Evolutionary conservation across 768 basidiomycete species (phyloP), one percentile per base, ranked within the genome.

Genomic region (Tricholoma terreum): DNA sequence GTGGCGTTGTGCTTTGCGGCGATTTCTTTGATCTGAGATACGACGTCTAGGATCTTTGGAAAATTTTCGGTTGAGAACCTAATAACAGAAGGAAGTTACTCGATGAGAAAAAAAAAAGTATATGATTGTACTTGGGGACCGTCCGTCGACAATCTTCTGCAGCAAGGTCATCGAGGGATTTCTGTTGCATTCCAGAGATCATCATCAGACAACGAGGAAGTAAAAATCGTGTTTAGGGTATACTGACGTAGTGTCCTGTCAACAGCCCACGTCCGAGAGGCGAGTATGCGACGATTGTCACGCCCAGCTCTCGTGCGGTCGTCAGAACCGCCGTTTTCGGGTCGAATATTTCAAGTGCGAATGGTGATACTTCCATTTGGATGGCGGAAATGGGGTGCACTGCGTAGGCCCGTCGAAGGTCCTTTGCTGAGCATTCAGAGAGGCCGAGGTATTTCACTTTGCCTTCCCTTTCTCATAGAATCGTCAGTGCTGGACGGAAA

Each of bases 221-320:
- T n/a, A n/a, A n/a, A n/a, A n/a, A n/a, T n/a, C n/a, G n/a, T 27
- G 27, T 6, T 50, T 53, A 31, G n/a, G 31, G 75, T 77, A 46
- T 71, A 76, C 69, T 30, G n/a, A 50, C 48, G 10, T 9, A 9
- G 12, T 68, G 70, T 17, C 82, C 82, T 1, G 79, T 80, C 49
- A 80, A 61, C 31, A 84, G 48, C 0, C 82, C 82, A 17, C 80
- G 71, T 1, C 76, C 80, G 35, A 83, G 72, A 0, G 83, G 83
- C 15, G 75, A 72, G 60, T 81, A 82, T 2, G 77, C 77, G 17
- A 84, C 72, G 50, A 81, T 70, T 2, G 73, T 65, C 15, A 80
- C 68, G 3, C 80, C 79, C 11, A 79, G 67, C 61, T 81, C 77
- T 21, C 75, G 60, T 6, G 74, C 73, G 0, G 77, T 71, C 10